These are phyloP conservation scores for Neonothopanus nambi DNA, from an alignment of 1,284 basidiomycete genomes.

Conservation along the genomic window DNA sequence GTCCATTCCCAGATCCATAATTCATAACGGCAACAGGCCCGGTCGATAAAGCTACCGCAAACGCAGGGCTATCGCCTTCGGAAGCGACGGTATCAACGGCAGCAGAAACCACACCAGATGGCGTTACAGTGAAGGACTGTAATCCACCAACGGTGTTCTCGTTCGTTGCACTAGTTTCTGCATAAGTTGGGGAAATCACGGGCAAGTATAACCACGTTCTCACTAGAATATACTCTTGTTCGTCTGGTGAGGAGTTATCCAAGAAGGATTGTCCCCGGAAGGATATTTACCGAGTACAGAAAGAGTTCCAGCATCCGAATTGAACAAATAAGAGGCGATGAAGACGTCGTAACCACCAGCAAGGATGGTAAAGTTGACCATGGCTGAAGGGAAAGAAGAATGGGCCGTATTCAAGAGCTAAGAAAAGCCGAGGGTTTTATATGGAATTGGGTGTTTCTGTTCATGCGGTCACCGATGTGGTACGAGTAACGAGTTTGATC, in stretches of 20 bases:
- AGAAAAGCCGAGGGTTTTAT: not conserved
- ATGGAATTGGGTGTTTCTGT: not conserved
- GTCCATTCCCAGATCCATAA: slow-evolving; percentile 57
- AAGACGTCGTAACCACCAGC: slow-evolving; percentile 62
- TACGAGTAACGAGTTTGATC: not conserved
- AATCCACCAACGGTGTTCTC: slow-evolving; percentile 46
- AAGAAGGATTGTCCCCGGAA: slow-evolving; percentile 54
- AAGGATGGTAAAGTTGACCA: slow-evolving; percentile 62
- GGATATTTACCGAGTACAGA: slow-evolving; percentile 47
- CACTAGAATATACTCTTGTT: slow-evolving; percentile 62
- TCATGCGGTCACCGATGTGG: not conserved
- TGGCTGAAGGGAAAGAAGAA: slow-evolving; percentile 22
- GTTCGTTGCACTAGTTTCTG: slow-evolving; percentile 51
- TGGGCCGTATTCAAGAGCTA: not conserved
- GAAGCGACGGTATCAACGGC: slow-evolving; percentile 49
- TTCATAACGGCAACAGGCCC: slow-evolving; percentile 64
- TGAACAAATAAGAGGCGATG: slow-evolving; percentile 62
- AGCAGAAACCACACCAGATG: slow-evolving; percentile 44
- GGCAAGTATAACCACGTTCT: slow-evolving; percentile 10
- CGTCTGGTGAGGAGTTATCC: slow-evolving; percentile 53
- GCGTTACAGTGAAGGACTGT: slow-evolving; percentile 55
- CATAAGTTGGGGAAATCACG: not conserved
- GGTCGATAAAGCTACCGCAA: slow-evolving; percentile 48
- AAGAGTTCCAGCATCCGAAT: slow-evolving; percentile 45
- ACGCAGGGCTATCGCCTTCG: slow-evolving; percentile 53